A percentile compares a stretch with the other conserved stretches of the same genome.
Evolutionary conservation across 2,329 filamentous ascomycete genomes (phyloP).

Genomic region (Thielaviopsis cerberus): DNA sequence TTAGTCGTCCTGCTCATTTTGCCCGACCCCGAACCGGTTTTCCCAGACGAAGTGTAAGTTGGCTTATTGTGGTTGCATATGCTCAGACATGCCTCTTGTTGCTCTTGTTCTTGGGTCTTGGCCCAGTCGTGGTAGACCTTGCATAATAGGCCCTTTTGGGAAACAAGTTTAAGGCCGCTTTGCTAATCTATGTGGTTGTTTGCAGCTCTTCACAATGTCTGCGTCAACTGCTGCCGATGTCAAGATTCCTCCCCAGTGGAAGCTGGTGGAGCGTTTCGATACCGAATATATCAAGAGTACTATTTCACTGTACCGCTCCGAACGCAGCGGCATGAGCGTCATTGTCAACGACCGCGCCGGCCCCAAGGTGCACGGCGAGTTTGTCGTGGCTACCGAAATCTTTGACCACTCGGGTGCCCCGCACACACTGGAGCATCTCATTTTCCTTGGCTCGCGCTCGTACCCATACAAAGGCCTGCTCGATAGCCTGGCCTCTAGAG

Average conservation of each 20-base stretch:
- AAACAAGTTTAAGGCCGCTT: background rate
- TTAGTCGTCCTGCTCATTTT: background rate
- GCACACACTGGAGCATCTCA: slow-evolving; percentile 64
- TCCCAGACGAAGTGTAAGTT: background rate
- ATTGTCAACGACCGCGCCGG: slow-evolving; percentile 82
- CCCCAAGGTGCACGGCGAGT: slow-evolving; percentile 89
- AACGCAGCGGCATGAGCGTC: slow-evolving; percentile 83
- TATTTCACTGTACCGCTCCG: slow-evolving; percentile 90
- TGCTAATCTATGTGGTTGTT: background rate
- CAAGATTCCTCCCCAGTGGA: slow-evolving; percentile 11
- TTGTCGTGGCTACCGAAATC: slow-evolving; percentile 89
- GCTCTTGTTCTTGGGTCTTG: background rate
- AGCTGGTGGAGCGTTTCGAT: slow-evolving; percentile 57
- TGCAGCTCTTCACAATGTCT: slow-evolving; percentile 5
- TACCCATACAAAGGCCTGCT: slow-evolving; percentile 91
- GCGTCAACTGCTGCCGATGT: slow-evolving; percentile 1
- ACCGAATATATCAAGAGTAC: slow-evolving; percentile 76
- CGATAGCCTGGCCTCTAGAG: slow-evolving; percentile 80
- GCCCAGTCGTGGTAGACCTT: background rate
- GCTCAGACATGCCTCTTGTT: no score
- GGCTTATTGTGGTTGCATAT: background rate
- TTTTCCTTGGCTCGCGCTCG: slow-evolving; percentile 81
- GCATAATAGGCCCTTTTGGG: background rate
- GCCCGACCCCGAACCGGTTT: background rate
- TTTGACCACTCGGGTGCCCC: slow-evolving; percentile 91